A percentile compares a stretch with the other conserved stretches of the same genome.
Evolutionary conservation across 169 alveolate genomes (phyloP).

Genomic region (Plasmodium blacklocki): DNA sequence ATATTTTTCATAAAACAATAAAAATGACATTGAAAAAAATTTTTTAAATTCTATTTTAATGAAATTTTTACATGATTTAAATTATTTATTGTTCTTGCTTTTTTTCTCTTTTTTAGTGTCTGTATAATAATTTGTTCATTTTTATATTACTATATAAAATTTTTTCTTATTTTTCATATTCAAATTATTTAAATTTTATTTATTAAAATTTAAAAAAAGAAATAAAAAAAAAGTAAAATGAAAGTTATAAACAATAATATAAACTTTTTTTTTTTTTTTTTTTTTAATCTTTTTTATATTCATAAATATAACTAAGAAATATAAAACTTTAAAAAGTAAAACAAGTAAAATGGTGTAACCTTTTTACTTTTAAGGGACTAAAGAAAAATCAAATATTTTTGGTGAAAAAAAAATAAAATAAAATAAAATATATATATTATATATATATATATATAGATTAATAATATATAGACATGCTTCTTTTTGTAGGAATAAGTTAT

Average conservation of each 20-base stretch:
- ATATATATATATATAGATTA: no score
- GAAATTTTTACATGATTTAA: constrained; percentile 50
- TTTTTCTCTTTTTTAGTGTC: constrained; percentile 71
- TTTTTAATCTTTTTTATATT: constrained; percentile 13
- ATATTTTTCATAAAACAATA: constrained; percentile 34
- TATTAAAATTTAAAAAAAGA: constrained; percentile 39
- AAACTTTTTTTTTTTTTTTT: constrained; percentile 19
- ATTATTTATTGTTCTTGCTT: constrained; percentile 22
- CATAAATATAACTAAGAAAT: constrained; percentile 1
- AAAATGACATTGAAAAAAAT: constrained; percentile 11
- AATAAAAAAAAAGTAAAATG: constrained; percentile 7
- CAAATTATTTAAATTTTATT: constrained; percentile 31
- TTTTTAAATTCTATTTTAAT: constrained; percentile 33
- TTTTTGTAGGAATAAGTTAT: no score
- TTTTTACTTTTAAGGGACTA: not conserved
- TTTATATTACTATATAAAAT: constrained; percentile 32
- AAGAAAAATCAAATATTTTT: not conserved
- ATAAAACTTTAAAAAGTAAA: constrained; percentile 15
- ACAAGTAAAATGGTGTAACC: constrained; percentile 18
- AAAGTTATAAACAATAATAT: constrained; percentile 13
- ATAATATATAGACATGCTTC: no score
- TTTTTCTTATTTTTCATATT: constrained; percentile 26
- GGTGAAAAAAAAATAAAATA: no score
- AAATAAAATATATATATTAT: no score
- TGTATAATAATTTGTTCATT: constrained; percentile 67